Percentiles rank a stretch among this genome's conserved stretches.
These are phyloP conservation scores for Colletotrichum navitas DNA, from an alignment of 2,329 filamentous ascomycete genomes.

Conservation along the genomic window DNA sequence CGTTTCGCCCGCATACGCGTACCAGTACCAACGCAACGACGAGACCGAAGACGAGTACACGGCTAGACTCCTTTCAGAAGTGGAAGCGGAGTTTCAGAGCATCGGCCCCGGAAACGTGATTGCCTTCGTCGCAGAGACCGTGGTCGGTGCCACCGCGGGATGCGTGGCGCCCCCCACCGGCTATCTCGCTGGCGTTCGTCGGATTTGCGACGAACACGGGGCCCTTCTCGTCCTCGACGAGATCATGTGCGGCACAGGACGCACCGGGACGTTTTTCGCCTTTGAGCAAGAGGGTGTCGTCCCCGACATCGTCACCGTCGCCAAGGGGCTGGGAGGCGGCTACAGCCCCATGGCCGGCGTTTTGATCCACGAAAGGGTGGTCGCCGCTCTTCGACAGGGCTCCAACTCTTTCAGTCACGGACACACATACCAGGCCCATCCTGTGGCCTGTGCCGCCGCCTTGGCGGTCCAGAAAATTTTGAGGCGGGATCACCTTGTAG, in stretches of 20 bases:
- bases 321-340: constrained; percentile 70
- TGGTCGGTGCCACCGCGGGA: constrained; percentile 63
- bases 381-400: constrained; percentile 61
- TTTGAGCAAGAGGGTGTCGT: constrained; percentile 67
- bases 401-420: constrained; percentile 51
- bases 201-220: constrained; percentile 67
- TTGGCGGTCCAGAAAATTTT: constrained; percentile 52
- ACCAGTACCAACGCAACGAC: constrained; percentile 49
- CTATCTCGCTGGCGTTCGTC: constrained; percentile 66
- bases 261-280: constrained; percentile 71
- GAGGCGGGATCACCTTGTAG: constrained; percentile 50
- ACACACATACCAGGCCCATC: constrained; percentile 48
- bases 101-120: constrained; percentile 61
- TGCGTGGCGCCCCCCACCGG: constrained; percentile 63
- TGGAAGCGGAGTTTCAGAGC: constrained; percentile 61
- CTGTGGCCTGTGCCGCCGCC: constrained; percentile 46
- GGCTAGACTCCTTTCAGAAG: constrained; percentile 54
- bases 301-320: constrained; percentile 71
- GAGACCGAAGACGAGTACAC: constrained; percentile 58
- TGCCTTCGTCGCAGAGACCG: constrained; percentile 64
- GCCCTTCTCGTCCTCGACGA: constrained; percentile 69
- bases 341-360: constrained; percentile 68
- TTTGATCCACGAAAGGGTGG: constrained; percentile 63
- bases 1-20: constrained; percentile 60
- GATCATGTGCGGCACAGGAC: constrained; percentile 78